Percentiles rank a stretch among this genome's conserved stretches.
phyloP scores from a whole-genome alignment of 2,329 filamentous ascomycete genomes.

The Calonectria pauciramosa region DNA sequence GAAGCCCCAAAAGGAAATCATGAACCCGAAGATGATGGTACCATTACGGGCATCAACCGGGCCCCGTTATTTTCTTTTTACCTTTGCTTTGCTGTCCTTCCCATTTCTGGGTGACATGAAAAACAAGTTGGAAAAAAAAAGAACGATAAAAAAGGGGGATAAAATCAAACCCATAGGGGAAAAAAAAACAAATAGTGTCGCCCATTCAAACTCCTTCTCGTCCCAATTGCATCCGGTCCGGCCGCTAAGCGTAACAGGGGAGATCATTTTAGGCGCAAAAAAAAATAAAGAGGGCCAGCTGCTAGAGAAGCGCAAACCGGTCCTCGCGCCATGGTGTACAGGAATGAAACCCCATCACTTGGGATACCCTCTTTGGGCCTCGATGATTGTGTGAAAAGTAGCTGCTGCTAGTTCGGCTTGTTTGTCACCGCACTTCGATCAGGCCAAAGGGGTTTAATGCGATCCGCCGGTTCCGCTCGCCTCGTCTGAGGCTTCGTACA shows the following conservation, averaged over 20 bases:
- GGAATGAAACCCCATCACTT: conserved; percentile 13
- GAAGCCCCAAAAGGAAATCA: conserved; percentile 40
- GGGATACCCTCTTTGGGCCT: not conserved
- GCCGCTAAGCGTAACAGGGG: conserved; percentile 33
- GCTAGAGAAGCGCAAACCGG: conserved; percentile 17
- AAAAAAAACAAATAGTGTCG: conserved; percentile 19
- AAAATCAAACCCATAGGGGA: conserved; percentile 19
- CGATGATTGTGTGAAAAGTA: conserved; percentile 10
- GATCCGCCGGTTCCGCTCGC: conserved; percentile 48
- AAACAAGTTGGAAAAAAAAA: conserved; percentile 23
- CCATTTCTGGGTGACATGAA: conserved; percentile 11
- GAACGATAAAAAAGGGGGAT: conserved; percentile 28
- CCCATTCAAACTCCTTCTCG: conserved; percentile 31
- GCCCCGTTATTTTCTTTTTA: conserved; percentile 26
- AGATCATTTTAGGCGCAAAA: conserved; percentile 18
- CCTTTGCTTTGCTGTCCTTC: not conserved
- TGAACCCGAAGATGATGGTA: conserved; percentile 38
- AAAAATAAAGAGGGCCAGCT: conserved; percentile 14
- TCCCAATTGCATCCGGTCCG: conserved; percentile 30
- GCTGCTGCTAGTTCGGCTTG: not conserved
- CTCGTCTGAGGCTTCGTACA: conserved; percentile 58
- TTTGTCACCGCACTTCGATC: not conserved
- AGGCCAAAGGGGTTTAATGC: conserved; percentile 32
- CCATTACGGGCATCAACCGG: conserved; percentile 32
- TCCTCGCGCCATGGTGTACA: conserved; percentile 29